Evolutionary conservation across 176 grass and related monocot genomes (phyloP).

Genomic region (Pontederia crassipes): DNA sequence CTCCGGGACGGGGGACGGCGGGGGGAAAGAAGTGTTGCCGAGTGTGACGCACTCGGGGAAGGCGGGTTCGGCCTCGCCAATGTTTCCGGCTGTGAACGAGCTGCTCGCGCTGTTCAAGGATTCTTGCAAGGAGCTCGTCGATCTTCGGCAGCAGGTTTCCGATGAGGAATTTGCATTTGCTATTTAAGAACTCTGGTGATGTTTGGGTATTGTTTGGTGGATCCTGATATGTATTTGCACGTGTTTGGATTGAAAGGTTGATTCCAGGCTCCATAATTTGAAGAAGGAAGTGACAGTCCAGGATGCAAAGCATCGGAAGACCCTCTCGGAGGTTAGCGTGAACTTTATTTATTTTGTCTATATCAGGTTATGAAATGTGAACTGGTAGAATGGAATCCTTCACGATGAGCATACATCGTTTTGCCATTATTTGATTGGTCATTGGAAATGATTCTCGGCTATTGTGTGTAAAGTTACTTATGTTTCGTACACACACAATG

Average conservation of each 20-base stretch:
- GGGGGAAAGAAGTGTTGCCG: slow-evolving; percentile 16
- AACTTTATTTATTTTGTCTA: background rate
- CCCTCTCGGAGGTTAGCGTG: slow-evolving; percentile 62
- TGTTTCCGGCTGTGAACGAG: slow-evolving; percentile 92
- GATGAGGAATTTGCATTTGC: slow-evolving; percentile 5
- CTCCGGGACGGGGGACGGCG: slow-evolving; percentile 25
- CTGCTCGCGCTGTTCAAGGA: slow-evolving; percentile 82
- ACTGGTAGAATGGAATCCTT: background rate
- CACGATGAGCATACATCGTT: no score
- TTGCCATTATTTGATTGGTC: no score
- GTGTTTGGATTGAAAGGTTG: slow-evolving; percentile 46
- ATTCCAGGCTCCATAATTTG: slow-evolving; percentile 82
- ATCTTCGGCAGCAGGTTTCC: slow-evolving; percentile 71
- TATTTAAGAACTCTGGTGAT: background rate
- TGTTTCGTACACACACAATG: no score
- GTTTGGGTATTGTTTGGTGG: background rate
- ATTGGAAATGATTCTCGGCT: no score
- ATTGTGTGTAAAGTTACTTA: no score
- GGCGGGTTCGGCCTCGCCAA: slow-evolving; percentile 35
- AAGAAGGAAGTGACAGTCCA: slow-evolving; percentile 86
- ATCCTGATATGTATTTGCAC: background rate
- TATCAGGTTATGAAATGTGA: background rate
- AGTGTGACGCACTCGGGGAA: slow-evolving; percentile 9
- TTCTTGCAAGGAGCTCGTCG: slow-evolving; percentile 95
- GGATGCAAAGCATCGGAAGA: slow-evolving; percentile 86